Base-by-base conservation (phyloP, 2,329 filamentous ascomycete genomes). In the Fusarium citri region DNA sequence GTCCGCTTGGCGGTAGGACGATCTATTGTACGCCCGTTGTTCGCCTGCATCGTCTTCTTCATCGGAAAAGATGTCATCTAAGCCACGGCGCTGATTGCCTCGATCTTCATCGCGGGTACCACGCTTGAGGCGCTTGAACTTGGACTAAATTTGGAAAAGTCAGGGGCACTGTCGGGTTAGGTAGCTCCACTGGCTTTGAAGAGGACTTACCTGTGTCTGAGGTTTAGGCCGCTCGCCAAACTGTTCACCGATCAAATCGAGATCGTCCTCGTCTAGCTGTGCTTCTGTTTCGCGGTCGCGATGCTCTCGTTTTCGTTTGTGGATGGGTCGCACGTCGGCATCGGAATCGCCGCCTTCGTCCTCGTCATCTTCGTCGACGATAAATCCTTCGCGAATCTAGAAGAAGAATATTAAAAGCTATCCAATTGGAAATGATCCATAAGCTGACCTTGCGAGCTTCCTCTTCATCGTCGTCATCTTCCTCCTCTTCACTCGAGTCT, bases 41-140 rank as follows among this genome's bases (percentile, higher is more conserved):
- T 88, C 87, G 57, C 68, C 86, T 60, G 87, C 89, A 20, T 92
- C 89, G 57, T 97, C 94, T 67, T 98, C 95, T 55, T 98, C 95
- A 72, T 97, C 95, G 37, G 93, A 94, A 80, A 99, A 99, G 72
- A 99, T 98, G 73, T 98, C 91, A 72, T 94, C 91, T 18, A 98
- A 88, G 25, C 92, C 94, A 66, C 91, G 91, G 42, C 89, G 86
- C 70, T 90, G 86, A 72, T 83, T 84, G 26, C 84, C 84, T 23
- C 89, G 87, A 51, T 94, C 87, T 59, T 88, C 89, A 69, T 91
- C 91, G 65, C 92, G 88, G 71, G 95, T 93, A 57, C 96, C 95
- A 71, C 94, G 93, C 85, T 98, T 99, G 58, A 99, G 88, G 42
- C 96, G 92, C 82, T 99, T 99, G 85, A 97, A 97, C 78, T 97